These are phyloP conservation scores for Aureobasidium sp. DNA, from an alignment of 2,329 filamentous ascomycete genomes.

Conservation along the genomic window DNA sequence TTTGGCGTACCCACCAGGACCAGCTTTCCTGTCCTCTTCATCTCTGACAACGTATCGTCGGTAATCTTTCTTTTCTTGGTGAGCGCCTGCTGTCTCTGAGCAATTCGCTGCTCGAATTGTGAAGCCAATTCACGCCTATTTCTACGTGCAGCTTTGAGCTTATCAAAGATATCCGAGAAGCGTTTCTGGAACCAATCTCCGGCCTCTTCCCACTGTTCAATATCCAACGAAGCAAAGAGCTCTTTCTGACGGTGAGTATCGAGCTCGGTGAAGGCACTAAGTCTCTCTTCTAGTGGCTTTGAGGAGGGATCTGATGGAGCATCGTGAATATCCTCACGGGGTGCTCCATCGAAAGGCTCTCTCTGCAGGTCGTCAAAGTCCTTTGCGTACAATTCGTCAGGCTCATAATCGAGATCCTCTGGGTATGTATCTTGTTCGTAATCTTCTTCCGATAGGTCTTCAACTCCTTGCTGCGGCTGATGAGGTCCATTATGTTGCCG, in stretches of 20 bases:
- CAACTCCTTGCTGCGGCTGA: background rate
- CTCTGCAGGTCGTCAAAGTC: constrained; percentile 21
- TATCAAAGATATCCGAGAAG: constrained; percentile 43
- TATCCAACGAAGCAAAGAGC: constrained; percentile 45
- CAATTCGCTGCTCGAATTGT: constrained; percentile 50
- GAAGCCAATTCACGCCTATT: constrained; percentile 45
- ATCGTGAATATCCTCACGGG: background rate
- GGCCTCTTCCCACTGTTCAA: constrained; percentile 53
- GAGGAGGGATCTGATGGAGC: background rate
- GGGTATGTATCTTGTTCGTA: background rate
- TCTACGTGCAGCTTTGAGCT: constrained; percentile 44
- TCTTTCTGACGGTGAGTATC: constrained; percentile 30
- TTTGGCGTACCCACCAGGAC: constrained; percentile 41
- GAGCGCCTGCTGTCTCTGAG: constrained; percentile 43
- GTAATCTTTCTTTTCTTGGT: constrained; percentile 41
- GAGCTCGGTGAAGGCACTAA: constrained; percentile 13
- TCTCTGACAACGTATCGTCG: constrained; percentile 32
- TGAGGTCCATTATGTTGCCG: no score
- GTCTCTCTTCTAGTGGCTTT: constrained; percentile 17
- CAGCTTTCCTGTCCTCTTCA: constrained; percentile 46
- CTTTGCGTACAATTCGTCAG: constrained; percentile 20
- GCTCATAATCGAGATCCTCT: constrained; percentile 21
- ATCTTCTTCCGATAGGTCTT: background rate
- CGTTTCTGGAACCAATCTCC: constrained; percentile 52
- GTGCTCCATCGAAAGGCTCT: constrained; percentile 14